phyloP scores from a whole-genome alignment of 2,329 filamentous ascomycete genomes.

The Calonectria henricotiae region DNA sequence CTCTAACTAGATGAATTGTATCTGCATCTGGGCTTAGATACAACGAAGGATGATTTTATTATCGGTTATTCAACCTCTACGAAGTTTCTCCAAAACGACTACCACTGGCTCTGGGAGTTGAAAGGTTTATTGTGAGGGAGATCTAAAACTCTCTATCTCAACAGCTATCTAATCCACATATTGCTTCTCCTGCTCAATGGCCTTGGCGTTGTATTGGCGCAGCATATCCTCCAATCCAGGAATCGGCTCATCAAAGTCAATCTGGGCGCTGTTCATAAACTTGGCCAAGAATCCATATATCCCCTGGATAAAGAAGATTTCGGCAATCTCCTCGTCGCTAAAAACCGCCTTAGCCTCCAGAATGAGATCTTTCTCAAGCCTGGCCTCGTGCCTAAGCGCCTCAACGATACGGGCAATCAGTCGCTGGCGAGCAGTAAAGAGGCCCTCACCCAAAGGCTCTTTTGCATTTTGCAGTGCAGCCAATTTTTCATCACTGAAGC shows the following conservation, averaged over 20 bases:
- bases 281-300: background rate
- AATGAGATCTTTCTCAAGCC: background rate
- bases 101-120: background rate
- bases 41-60: too few relatives aligned
- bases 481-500: background rate
- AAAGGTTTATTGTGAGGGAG: background rate
- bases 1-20: too few relatives aligned
- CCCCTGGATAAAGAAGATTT: background rate
- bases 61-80: too few relatives aligned
- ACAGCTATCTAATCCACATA: background rate
- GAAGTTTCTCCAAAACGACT: background rate
- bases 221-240: background rate
- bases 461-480: background rate
- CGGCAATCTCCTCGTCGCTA: background rate
- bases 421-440: background rate
- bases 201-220: background rate
- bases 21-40: too few relatives aligned
- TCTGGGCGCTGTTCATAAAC: constrained; percentile 1
- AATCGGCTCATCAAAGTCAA: constrained; percentile 1
- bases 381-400: background rate
- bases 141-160: background rate
- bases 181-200: constrained; percentile 2
- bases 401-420: background rate
- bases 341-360: background rate
- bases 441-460: background rate